Conservation (phyloP, 345 rosid genomes). For the Citrus mangshanensis region DNA sequence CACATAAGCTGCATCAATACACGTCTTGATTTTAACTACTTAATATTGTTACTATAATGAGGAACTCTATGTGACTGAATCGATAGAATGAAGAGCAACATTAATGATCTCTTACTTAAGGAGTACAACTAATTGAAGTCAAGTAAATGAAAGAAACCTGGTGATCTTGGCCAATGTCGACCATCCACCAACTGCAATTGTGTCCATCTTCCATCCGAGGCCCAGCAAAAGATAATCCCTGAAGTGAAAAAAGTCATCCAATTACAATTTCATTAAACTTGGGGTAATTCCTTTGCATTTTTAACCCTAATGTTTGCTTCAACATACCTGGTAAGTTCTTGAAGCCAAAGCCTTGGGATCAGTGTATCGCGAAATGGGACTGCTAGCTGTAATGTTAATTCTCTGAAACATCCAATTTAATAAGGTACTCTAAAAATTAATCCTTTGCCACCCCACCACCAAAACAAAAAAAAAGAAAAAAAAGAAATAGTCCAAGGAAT, state of each 20-base stretch:
- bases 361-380: conserved; percentile 80
- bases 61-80: background rate
- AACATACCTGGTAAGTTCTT: conserved; percentile 72
- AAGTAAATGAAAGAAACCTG: conserved; percentile 47
- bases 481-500: background rate
- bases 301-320: background rate
- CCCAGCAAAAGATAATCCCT: conserved; percentile 91
- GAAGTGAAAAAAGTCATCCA: conserved; percentile 2
- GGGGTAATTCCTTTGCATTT: background rate
- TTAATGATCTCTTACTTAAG: background rate
- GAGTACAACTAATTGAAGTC: background rate
- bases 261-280: background rate
- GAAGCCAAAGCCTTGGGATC: conserved; percentile 87
- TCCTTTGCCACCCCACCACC: background rate
- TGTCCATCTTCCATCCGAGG: conserved; percentile 72
- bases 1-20: conserved; percentile 80
- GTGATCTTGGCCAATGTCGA: conserved; percentile 88
- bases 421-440: background rate
- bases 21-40: background rate
- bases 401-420: conserved; percentile 45
- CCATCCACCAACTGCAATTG: conserved; percentile 84
- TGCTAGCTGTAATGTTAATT: conserved; percentile 67
- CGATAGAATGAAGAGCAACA: background rate
- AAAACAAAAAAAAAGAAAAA: background rate
- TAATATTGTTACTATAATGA: background rate